Evolutionary conservation across 192 early-diverging fungal genomes (phyloP), one percentile per base, ranked within the genome.

Genomic region (Entomortierella parvispora): DNA sequence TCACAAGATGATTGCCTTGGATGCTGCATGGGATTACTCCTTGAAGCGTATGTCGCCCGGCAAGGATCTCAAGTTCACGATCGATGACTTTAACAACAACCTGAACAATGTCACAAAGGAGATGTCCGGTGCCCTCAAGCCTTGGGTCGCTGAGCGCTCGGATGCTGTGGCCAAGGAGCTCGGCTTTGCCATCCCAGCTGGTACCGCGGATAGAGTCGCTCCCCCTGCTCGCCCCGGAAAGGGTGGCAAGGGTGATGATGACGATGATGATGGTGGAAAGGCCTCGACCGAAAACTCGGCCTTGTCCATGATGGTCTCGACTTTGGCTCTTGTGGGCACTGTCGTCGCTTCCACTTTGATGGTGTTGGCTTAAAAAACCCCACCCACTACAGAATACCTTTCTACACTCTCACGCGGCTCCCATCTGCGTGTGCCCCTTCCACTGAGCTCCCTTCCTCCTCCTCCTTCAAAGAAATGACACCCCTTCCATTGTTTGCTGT

Each of bases 1-100:
- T n/a, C 63, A 70, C 26, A 65, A 76, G 34, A 80, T 84, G 76
- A 63, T 84, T 12, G 50, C 78, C 23, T 54, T 65, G 17, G 80
- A 81, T 53, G 71, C 68, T n/a, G 17, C 58, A 5, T 84, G 83
- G 83, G 83, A 84, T 20, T 59, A 55, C 20, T 31, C 50, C 14
- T 28, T 84, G n/a, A 44, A 37, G 5, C 68, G 71, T 34, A 37
- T 46, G 31, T 68, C 65, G 15, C 65, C 74, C 26, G 74, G 74
- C 33, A 77, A 57, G 49, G 48, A 68, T 43, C 53, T 14, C 46
- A 56, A 58, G 28, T 77, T 63, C 28, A 77, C 74, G 7, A 64
- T 67, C 22, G 66, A 77, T 2, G 74, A 77, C 59, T 77, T 77
- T 33, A 77, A 77, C 49, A 59, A 59, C 49, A 77, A 77, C 65